Base-by-base conservation (phyloP, 2,329 filamentous ascomycete species). In the Epichloe elymi region DNA sequence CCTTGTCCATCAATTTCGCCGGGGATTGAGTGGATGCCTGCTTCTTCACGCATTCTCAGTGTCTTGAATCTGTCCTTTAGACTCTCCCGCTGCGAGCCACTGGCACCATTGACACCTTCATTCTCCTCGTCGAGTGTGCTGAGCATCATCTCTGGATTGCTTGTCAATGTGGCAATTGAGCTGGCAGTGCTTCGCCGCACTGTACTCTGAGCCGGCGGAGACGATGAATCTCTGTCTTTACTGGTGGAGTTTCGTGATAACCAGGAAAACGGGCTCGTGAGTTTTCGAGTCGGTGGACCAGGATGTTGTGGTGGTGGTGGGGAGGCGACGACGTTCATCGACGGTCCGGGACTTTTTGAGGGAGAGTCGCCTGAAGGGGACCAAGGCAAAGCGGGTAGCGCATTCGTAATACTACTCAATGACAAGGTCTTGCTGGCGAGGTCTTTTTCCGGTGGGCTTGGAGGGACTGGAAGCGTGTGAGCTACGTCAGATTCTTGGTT, bases 261-360 rank as follows among this genome's bases (percentile, higher is more conserved):
- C 83, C 87, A 91, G 39, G 87, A 80, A 60, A 95, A 94, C n/a
- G 86, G 88, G 58, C 87, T 88, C 8, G 87, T 90, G 51, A 94
- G 78, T 65, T 93, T 95, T 61, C 88, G 75, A 53, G 76, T 57
- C 12, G 72, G 68, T 2, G 73, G 68, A 6, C 42, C 42, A 19
- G 62, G 58, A 20, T 58, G 58, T 17, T 58, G 51, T 4, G 67
- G 58, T 8, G 8, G 26, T 30, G 63, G 63, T 42, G 60, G 59
- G 49, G 63, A 64, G 44, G 62, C 59, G 36, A 62, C 59, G 36
- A 61, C 57, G 49, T 62, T 58, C 55, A 63, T 59, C 56, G 59
- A 67, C 56, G 59, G 69, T 61, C 56, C 58, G 20, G 66, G 65
- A 53, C 68, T 73, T 63, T 76, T 80, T 15, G 70, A 61, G 4